Evolutionary conservation across 495 filamentous ascomycete genomes (phyloP).

Genomic region (Hypoxylon crocopeplum): DNA sequence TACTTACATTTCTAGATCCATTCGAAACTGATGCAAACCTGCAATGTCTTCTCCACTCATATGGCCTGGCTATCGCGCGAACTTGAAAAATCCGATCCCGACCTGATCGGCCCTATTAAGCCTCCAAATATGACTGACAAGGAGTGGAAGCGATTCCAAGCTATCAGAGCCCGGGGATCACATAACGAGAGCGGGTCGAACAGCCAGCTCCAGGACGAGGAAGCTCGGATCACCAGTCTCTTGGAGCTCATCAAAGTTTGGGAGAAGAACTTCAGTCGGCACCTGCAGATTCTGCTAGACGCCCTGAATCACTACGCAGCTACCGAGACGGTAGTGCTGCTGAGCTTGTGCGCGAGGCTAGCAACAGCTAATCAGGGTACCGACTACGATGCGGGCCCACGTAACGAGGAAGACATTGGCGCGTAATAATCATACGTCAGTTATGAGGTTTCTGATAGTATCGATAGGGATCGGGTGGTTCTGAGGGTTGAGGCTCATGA

Average conservation of each 20-base stretch:
- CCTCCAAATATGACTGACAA: slow-evolving; percentile 60
- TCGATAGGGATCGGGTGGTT: neutral
- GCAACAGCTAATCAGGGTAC: slow-evolving; percentile 76
- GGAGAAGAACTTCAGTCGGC: slow-evolving; percentile 88
- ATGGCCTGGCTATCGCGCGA: slow-evolving; percentile 79
- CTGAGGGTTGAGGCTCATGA: slow-evolving; percentile 11
- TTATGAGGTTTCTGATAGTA: neutral
- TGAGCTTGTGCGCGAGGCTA: slow-evolving; percentile 81
- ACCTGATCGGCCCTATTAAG: slow-evolving; percentile 62
- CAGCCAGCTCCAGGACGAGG: slow-evolving; percentile 55
- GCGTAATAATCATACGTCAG: slow-evolving; percentile 14
- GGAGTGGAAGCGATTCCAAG: slow-evolving; percentile 58
- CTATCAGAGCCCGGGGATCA: slow-evolving; percentile 44
- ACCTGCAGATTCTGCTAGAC: slow-evolving; percentile 90
- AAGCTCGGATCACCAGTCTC: slow-evolving; percentile 74
- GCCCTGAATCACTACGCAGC: slow-evolving; percentile 95
- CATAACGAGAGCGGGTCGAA: slow-evolving; percentile 27
- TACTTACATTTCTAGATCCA: slow-evolving; percentile 72
- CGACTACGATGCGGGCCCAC: slow-evolving; percentile 58
- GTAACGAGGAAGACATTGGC: slow-evolving; percentile 54
- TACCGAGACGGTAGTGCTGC: slow-evolving; percentile 92
- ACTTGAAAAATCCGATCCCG: slow-evolving; percentile 77
- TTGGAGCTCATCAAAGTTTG: slow-evolving; percentile 85
- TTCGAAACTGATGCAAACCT: slow-evolving; percentile 91
- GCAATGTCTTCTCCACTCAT: slow-evolving; percentile 89